Evolutionary conservation across 2,329 filamentous ascomycete species (phyloP), one percentile per base, ranked within the genome.

Genomic region (Aspergillus niger): DNA sequence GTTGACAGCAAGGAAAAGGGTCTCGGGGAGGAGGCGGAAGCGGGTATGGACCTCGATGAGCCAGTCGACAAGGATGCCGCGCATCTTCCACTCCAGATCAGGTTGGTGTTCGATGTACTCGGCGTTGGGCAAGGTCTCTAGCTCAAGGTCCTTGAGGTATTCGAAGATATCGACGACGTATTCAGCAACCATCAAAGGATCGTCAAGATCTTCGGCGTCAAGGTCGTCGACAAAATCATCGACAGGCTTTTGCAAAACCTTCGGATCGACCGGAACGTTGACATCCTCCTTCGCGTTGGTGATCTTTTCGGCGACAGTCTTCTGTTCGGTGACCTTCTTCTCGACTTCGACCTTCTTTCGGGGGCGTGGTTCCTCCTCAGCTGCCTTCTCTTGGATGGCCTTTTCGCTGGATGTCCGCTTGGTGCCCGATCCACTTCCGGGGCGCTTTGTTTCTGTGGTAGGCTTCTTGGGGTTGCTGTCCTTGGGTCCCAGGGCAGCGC

Each of bases 121-220:
- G 17, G 92, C 89, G 79, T 98, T 97, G 68, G 94, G 92, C 73
- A 93, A 87, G 77, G 83, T 92, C 75, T 83, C 80, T 65, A 88
- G 82, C 80, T 99, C 95, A 24, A 98, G 86, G 69, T 96, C 89
- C 71, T 88, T 89, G 66, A 98, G 85, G 78, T 99, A 98, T 68
- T 97, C 92, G 74, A 98, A 98, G 73, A 99, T 98, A 74, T 99
- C 95, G 62, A 89, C 89, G 53, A 96, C 93, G 72, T 99, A 99
- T 77, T 98, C 95, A 55, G 95, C 92, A 65, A 96, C 95, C 95
- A 99, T 98, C 70, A 97, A 84, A 26, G 96, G 96, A 73, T 99
- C 95, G 67, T 96, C 92, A 54, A 90, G 76, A 70, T 99, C 95
- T 76, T 98, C 95, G 53, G 82, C 83, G 73, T 98, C 95, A 30